Percentiles rank a stretch among this genome's conserved stretches.
Conservation (phyloP, 306 rosid species). For the Castanea sativa region DNA sequence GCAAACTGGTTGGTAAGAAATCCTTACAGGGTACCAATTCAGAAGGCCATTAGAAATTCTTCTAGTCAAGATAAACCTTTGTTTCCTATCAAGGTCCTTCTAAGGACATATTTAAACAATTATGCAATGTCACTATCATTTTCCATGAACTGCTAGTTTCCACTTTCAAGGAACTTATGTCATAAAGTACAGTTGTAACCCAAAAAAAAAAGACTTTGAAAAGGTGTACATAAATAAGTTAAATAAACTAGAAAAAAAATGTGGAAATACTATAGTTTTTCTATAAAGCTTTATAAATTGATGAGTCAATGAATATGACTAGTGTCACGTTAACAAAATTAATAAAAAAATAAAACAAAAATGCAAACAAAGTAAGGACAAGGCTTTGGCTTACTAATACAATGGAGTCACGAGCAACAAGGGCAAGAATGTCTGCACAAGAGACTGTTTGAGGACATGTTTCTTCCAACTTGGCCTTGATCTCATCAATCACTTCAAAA, state of each 20-base stretch:
- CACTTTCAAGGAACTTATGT: no score
- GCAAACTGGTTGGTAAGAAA: neutral
- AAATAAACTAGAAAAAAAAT: neutral
- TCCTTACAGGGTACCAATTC: neutral
- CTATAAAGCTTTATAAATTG: no score
- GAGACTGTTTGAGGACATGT: conserved; percentile 74
- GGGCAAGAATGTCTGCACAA: conserved; percentile 82
- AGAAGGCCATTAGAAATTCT: no score
- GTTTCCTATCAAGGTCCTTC: neutral
- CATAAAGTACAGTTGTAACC: no score
- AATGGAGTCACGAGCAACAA: conserved; percentile 78
- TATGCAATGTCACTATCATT: no score
- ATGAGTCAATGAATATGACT: no score
- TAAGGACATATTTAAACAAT: neutral
- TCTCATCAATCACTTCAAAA: conserved; percentile 71
- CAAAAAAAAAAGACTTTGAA: no score
- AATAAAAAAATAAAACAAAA: no score
- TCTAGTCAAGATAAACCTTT: neutral
- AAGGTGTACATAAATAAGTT: neutral
- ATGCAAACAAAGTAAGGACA: no score
- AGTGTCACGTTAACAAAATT: no score
- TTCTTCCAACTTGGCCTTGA: conserved; percentile 68
- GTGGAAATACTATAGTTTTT: no score
- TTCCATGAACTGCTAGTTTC: no score
- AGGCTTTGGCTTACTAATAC: conserved; percentile 44